Base-by-base conservation (phyloP, 1,139 yeast species). In the Eremothecium gossypii region DNA sequence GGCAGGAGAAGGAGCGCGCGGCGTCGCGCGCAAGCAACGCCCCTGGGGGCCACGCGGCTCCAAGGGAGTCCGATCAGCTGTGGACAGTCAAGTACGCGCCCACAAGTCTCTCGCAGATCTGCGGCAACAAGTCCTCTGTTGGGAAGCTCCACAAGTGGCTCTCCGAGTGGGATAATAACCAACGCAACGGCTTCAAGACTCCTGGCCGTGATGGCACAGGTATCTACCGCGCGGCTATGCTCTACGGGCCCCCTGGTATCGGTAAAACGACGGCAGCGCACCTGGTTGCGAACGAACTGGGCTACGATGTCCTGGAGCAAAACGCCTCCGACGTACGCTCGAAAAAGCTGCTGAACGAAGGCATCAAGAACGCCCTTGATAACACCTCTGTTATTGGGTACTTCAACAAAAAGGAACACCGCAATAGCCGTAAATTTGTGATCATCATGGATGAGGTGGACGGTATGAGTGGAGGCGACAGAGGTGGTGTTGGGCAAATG, bases 381-480 rank as follows among this genome's bases (percentile, higher is more conserved):
- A 91, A 87, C 55, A 81, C 89, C 8, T 86, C 97, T 0, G 80
- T 91, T 20, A 77, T 77, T 45, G 96, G 96, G 0, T 86, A 69
- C 56, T 80, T 85, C 65, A 68, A 73, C 36, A 60, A 67, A 29
- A 64, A 65, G 29, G 58, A 57, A 7, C 52, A 51, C 9, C 36
- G 49, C 4, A 63, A 66, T 36, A 66, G 68, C 40, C 71, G 74
- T 46, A 77, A 76, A 44, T 78, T 89, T 52, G 87, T 89, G 41
- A 72, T 91, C 40, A 83, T 93, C 49, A 87, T 93, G 97, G 99
- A 93, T 65, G 99, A 93, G 66, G 98, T 93, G 28, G 99, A 93
- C 63, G 99, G 99, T 52, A 91, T 93, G 98, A 85, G 96, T 35
- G 87, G 94, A 55, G 99, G 99, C 50, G 99, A 93, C 63, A 81